phyloP scores from a whole-genome alignment of 352 stramenopile genomes.

The Phytopythium kandeliae region DNA sequence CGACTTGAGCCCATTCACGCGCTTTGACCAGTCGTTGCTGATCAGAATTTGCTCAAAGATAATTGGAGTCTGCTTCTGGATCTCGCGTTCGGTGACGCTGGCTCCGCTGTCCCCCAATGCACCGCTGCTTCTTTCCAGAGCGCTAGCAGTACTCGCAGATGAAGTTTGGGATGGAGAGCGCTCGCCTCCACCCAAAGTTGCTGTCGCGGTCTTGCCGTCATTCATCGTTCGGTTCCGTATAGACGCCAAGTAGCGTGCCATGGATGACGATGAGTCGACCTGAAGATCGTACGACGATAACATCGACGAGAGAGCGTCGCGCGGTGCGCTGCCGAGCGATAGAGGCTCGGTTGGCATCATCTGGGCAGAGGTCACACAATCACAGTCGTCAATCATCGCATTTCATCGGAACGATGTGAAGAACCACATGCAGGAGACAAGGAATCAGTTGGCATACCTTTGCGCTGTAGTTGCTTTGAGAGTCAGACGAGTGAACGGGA shows the following conservation, averaged over 20 bases:
- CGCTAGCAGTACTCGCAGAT: constrained; percentile 26
- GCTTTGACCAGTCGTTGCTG: constrained; percentile 74
- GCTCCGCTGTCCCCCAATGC: constrained; percentile 3
- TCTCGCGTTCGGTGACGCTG: constrained; percentile 39
- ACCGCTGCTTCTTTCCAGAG: constrained; percentile 9
- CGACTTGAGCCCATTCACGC: constrained; percentile 60
- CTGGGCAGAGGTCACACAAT: neutral
- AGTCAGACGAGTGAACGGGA: neutral
- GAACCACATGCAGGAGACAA: too few relatives aligned
- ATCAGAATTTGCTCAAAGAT: constrained; percentile 53
- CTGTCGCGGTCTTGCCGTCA: constrained; percentile 20
- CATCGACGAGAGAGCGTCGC: constrained; percentile 31
- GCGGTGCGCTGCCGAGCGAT: constrained; percentile 1
- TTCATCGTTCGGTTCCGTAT: constrained; percentile 37
- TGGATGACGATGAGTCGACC: constrained; percentile 39
- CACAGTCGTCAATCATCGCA: neutral
- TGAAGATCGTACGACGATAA: constrained; percentile 43
- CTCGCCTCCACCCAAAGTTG: constrained; percentile 9
- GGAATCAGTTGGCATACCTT: neutral
- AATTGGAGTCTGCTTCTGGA: constrained; percentile 50
- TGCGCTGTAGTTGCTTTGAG: neutral
- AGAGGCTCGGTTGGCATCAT: neutral
- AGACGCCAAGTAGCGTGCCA: constrained; percentile 45
- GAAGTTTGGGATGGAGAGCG: constrained; percentile 42
- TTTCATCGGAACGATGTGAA: too few relatives aligned